Evolutionary conservation across 805 yeast genomes (phyloP), one percentile per base, ranked within the genome.

Genomic region (Lipomyces kockii): DNA sequence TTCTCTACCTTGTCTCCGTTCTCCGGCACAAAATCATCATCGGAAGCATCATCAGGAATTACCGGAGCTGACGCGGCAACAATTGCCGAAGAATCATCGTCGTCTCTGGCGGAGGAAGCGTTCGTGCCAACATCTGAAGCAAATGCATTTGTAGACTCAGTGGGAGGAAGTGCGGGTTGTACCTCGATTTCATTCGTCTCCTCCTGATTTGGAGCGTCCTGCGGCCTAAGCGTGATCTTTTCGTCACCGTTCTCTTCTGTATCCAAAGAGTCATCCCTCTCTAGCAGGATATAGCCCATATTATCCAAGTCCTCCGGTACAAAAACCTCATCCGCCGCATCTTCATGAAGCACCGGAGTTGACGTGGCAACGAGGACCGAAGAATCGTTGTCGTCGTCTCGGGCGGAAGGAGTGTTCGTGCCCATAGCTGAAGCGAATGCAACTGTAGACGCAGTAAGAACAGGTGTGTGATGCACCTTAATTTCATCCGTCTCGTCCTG

Each of bases 241-340:
- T 58, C n/a, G 54, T 68, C 71, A 5, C 58, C 12, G 27, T 14
- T 35, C 64, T 68, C 71, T 52, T 68, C 71, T 14, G 22, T 22
- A 34, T 68, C 71, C 60, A 68, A 51, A 59, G 58, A 68, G 61
- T 65, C 71, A 6, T 68, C 66, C 49, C 14, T 54, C 46, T 68
- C 71, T 9, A 68, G 51, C 6, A 56, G 8, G 4, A 68, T 68
- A 34, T 65, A 59, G 7, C 71, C 71, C 7, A 66, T 34, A 25
- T 9, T 20, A 39, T 68, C 69, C 11, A 60, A 62, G 35, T 43
- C 20, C 56, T 68, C 71, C 12, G 64, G 60, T 35, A 68, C 68
- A 65, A 68, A 68, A 4, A 51, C 52, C 52, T 68, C 71, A 12
- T 37, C 60, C 27, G 39, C 64, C 1, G 17, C 58, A 14, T 54